A percentile compares a stretch with the other conserved stretches of the same genome.
These are phyloP conservation scores for Manihot esculenta DNA, from an alignment of 441 rosid species.

Conservation along the genomic window DNA sequence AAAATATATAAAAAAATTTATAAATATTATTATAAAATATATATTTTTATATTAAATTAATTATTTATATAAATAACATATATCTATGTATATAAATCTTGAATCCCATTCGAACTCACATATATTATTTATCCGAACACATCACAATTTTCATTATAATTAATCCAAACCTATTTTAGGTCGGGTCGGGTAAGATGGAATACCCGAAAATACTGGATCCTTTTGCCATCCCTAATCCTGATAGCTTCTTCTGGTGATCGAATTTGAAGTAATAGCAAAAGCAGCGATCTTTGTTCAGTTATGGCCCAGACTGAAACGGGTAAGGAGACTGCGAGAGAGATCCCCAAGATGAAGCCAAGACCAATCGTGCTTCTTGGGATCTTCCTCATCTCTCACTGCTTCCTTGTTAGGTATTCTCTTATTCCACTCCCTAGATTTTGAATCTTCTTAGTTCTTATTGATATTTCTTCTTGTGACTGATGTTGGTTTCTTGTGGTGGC, in stretches of 20 bases:
- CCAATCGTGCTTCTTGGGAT: slow-evolving; percentile 82
- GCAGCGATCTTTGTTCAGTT: background rate
- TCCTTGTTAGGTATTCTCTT: slow-evolving; percentile 54
- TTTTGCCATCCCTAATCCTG: too few relatives aligned
- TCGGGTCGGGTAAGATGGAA: too few relatives aligned
- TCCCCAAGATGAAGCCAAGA: slow-evolving; percentile 50
- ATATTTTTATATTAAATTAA: too few relatives aligned
- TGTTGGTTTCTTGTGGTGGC: background rate
- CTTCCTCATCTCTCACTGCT: slow-evolving; percentile 73
- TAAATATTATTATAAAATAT: too few relatives aligned
- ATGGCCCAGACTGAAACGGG: slow-evolving; percentile 17
- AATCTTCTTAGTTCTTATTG: background rate
- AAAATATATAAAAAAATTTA: too few relatives aligned
- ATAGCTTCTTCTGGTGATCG: background rate
- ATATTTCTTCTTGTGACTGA: background rate
- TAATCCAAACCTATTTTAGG: too few relatives aligned
- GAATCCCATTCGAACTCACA: too few relatives aligned
- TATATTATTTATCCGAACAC: too few relatives aligned
- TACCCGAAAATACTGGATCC: too few relatives aligned
- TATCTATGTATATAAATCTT: too few relatives aligned
- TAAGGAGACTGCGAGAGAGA: slow-evolving; percentile 24
- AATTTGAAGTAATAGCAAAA: background rate
- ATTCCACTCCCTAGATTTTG: background rate
- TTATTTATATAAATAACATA: too few relatives aligned
- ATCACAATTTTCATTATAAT: too few relatives aligned